Evolutionary conservation across 148 eudicot genomes (phyloP), one percentile per base, ranked within the genome.

Genomic region (Gaultheria prostrata): DNA sequence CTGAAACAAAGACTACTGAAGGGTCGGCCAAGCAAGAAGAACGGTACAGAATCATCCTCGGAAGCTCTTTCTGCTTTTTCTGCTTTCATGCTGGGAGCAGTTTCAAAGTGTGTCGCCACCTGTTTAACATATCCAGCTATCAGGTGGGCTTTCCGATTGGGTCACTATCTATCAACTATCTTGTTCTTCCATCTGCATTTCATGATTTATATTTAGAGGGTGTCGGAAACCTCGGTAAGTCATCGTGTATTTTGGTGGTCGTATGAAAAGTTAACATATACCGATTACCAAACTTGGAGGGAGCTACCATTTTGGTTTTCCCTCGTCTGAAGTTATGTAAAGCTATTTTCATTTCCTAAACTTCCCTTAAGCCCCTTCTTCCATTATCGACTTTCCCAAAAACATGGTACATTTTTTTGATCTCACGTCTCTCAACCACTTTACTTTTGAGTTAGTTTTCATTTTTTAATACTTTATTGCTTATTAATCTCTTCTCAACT

Each of bases 71-170:
- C 98, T 86, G 99, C 98, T 53, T 85, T 94, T 46, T 89, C 93
- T 82, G 99, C 98, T 53, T 96, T 96, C 84, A 45, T 92, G 75
- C 81, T 94, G 85, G 99, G 99, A 80, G 99, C 99, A 32, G 91
- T 93, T 71, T 94, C 99, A 24, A 96, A 96, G 87, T 93, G 94
- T 83, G 87, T 92, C 81, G 98, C 98, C 26, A 96, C 99, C 53
- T 89, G 93, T 89, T 85, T 94, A 87, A 94, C 99, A 12, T 96
- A 96, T 84, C 99, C 99, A 17, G 93, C 94, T 72, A 94, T 94
- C 87, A 93, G 99, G 99, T 96, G 30, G 75, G 86, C 63, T 54
- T 45, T 83, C 53, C 53, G 13, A 56, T 59, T 81, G 33, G 24
- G 43, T 32, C 24, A 48, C 81, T 28, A 46, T 32, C 35, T 33